A percentile compares a stretch with the other conserved stretches of the same genome.
phyloP scores from a whole-genome alignment of 2,329 filamentous ascomycete genomes.

The Xylariaceae sp. region DNA sequence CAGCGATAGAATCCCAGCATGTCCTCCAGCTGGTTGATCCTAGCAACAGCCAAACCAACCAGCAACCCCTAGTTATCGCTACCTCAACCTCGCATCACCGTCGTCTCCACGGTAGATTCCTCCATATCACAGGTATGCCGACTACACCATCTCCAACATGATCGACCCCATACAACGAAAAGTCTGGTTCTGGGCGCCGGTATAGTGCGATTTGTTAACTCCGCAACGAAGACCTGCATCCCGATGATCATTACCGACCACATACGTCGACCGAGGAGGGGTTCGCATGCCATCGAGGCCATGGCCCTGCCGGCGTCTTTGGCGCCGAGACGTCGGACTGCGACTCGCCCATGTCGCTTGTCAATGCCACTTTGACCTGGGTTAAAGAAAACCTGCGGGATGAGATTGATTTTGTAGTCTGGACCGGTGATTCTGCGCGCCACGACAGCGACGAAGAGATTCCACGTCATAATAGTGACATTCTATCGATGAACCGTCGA shows the following conservation, averaged over 20 bases:
- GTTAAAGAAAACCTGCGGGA: constrained; percentile 72
- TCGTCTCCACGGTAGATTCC: constrained; percentile 66
- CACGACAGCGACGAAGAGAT: constrained; percentile 82
- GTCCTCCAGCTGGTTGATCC: constrained; percentile 24
- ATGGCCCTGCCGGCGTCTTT: constrained; percentile 72
- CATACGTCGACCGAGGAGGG: constrained; percentile 66
- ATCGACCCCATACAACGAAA: constrained; percentile 11
- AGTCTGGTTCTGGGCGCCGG: not conserved
- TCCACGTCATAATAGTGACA: constrained; percentile 68
- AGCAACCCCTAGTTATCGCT: constrained; percentile 8
- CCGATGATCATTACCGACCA: constrained; percentile 78
- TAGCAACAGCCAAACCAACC: constrained; percentile 18
- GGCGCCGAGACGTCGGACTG: constrained; percentile 85
- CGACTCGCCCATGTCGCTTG: constrained; percentile 73
- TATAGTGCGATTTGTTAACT: not conserved
- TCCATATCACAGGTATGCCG: constrained; percentile 77
- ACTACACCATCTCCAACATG: constrained; percentile 14
- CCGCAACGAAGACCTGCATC: constrained; percentile 71
- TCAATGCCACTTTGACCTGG: constrained; percentile 90
- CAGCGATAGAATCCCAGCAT: constrained; percentile 21
- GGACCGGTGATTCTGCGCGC: constrained; percentile 85
- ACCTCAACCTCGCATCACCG: constrained; percentile 32
- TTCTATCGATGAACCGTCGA: constrained; percentile 70
- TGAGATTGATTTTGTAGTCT: constrained; percentile 81
- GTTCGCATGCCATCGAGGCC: constrained; percentile 71